Percentiles rank a stretch among this genome's conserved stretches.
Evolutionary conservation across 2,329 filamentous ascomycete species (phyloP).

Genomic region (Penicillium corylophilum): DNA sequence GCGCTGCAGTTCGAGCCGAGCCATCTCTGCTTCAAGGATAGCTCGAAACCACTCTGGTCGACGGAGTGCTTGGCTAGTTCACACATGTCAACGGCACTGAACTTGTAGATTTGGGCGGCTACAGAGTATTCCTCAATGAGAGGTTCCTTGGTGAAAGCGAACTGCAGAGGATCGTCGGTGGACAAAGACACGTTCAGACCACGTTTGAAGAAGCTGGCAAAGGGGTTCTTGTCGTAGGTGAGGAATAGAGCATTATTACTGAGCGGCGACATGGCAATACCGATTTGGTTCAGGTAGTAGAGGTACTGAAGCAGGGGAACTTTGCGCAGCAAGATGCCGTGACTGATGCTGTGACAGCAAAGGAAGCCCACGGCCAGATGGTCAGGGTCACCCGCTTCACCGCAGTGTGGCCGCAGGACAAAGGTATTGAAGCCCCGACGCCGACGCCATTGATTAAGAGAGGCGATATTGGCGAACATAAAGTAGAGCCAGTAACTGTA

Average conservation of each 20-base stretch:
- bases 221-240: slow-evolving; percentile 95
- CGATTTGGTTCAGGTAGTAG: slow-evolving; percentile 97
- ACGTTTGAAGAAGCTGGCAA: slow-evolving; percentile 90
- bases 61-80: slow-evolving; percentile 96
- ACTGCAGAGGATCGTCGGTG: slow-evolving; percentile 94
- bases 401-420: slow-evolving; percentile 86
- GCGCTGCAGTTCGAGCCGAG: slow-evolving; percentile 74
- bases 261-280: slow-evolving; percentile 97
- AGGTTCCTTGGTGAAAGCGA: slow-evolving; percentile 97
- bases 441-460: slow-evolving; percentile 87
- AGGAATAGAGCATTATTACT: slow-evolving; percentile 97
- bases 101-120: slow-evolving; percentile 96
- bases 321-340: slow-evolving; percentile 87
- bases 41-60: slow-evolving; percentile 89
- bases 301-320: slow-evolving; percentile 94
- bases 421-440: slow-evolving; percentile 95
- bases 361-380: slow-evolving; percentile 88
- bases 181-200: slow-evolving; percentile 94
- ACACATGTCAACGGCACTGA: slow-evolving; percentile 97
- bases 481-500: slow-evolving; percentile 99
- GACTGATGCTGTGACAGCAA: slow-evolving; percentile 95
- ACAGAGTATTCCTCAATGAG: slow-evolving; percentile 98
- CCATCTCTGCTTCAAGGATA: slow-evolving; percentile 87
- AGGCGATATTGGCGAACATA: slow-evolving; percentile 88
- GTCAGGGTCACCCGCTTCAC: slow-evolving; percentile 94